Evolutionary conservation across 176 grass and related monocot species (phyloP).

Genomic region (Typha latifolia): DNA sequence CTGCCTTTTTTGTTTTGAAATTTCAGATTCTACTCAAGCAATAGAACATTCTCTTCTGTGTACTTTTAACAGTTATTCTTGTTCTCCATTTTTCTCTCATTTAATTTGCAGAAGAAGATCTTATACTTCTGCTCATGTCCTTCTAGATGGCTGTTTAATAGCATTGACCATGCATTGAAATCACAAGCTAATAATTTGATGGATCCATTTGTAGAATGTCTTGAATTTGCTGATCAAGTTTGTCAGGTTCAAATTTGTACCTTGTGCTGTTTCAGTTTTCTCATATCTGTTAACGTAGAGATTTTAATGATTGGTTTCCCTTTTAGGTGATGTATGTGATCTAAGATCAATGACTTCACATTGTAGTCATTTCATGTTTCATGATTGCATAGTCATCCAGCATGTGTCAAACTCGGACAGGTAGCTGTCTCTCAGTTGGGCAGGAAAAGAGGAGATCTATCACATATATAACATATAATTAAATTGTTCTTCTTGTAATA

Average conservation of each 20-base stretch:
- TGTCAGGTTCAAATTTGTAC: background rate
- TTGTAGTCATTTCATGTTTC: too few species aligned
- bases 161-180: background rate
- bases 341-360: background rate
- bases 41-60: slow-evolving; percentile 14
- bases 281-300: background rate
- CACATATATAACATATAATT: too few species aligned
- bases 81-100: slow-evolving; percentile 22
- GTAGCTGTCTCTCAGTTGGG: too few species aligned
- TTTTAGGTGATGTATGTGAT: background rate
- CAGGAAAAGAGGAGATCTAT: too few species aligned
- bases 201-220: background rate
- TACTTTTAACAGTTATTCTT: slow-evolving; percentile 17
- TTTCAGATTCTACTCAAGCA: slow-evolving; percentile 23
- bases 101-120: slow-evolving; percentile 22
- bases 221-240: background rate
- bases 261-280: background rate
- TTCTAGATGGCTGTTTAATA: background rate
- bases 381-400: too few species aligned
- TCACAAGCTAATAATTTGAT: background rate
- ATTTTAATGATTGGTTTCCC: background rate
- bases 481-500: too few species aligned
- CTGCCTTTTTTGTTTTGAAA: slow-evolving; percentile 10
- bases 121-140: background rate
- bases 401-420: too few species aligned